phyloP scores from a whole-genome alignment of 2,329 filamentous ascomycete species.

The Aspergillus sp. region DNA sequence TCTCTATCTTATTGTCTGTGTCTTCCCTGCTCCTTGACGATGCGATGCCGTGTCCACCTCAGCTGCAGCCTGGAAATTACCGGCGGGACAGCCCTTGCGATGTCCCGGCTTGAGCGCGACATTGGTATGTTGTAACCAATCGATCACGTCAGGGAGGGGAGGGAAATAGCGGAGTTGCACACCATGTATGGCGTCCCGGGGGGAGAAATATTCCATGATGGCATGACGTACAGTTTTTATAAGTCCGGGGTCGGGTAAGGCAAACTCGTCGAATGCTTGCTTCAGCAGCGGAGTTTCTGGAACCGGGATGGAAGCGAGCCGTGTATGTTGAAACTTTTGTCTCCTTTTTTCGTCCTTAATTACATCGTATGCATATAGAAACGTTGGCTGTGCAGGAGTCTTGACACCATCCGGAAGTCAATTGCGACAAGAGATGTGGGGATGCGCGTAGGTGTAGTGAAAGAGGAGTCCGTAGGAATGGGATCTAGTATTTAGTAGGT shows the following conservation, averaged over 20 bases:
- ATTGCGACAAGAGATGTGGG: no score
- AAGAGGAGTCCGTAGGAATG: not conserved
- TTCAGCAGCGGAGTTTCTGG: slow-evolving; percentile 25
- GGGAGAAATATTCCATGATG: slow-evolving; percentile 20
- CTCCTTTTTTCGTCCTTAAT: no score
- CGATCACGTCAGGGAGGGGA: slow-evolving; percentile 3
- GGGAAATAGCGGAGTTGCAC: slow-evolving; percentile 23
- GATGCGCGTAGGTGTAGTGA: not conserved
- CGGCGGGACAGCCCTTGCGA: not conserved
- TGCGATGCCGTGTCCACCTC: not conserved
- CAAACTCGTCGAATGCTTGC: slow-evolving; percentile 15
- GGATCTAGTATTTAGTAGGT: not conserved
- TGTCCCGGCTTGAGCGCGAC: not conserved
- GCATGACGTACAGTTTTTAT: slow-evolving; percentile 20
- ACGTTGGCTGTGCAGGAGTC: slow-evolving; percentile 12
- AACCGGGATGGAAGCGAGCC: slow-evolving; percentile 19
- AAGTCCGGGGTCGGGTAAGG: slow-evolving; percentile 12
- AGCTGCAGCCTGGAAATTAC: not conserved
- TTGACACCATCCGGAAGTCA: no score
- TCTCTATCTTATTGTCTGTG: slow-evolving; percentile 6
- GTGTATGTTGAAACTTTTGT: slow-evolving; percentile 13
- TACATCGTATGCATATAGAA: slow-evolving; percentile 21
- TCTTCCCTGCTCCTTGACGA: slow-evolving; percentile 5
- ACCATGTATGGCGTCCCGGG: slow-evolving; percentile 1
- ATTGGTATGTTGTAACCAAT: not conserved